phyloP scores from a whole-genome alignment of 2,329 filamentous ascomycete species.

The Ilyonectria sp. region DNA sequence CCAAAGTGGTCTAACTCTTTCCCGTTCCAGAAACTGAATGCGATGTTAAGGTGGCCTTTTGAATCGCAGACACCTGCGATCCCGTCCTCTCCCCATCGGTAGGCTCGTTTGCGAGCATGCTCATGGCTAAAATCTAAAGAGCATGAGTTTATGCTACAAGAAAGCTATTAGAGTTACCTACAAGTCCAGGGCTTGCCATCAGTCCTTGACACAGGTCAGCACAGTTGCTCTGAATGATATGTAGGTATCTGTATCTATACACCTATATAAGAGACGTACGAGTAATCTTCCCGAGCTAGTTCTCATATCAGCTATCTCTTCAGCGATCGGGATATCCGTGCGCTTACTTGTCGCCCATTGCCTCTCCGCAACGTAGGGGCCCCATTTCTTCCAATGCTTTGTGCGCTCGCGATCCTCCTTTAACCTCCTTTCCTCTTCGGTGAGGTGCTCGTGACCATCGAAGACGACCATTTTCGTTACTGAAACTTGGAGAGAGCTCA shows the following conservation, averaged over 20 bases:
- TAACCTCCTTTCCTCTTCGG: slow-evolving; percentile 90
- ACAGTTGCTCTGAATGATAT: neutral
- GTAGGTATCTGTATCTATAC: neutral
- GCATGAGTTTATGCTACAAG: slow-evolving; percentile 34
- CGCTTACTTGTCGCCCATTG: slow-evolving; percentile 92
- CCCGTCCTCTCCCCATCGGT: slow-evolving; percentile 96
- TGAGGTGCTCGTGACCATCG: slow-evolving; percentile 84
- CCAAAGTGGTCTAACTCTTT: slow-evolving; percentile 76
- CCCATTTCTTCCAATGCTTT: slow-evolving; percentile 99
- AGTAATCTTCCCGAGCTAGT: slow-evolving; percentile 88
- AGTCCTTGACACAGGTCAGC: slow-evolving; percentile 60
- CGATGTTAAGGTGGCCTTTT: slow-evolving; percentile 91
- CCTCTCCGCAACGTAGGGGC: slow-evolving; percentile 91
- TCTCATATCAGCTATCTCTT: neutral
- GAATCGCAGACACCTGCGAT: slow-evolving; percentile 95
- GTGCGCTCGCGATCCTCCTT: slow-evolving; percentile 85
- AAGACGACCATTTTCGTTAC: slow-evolving; percentile 85
- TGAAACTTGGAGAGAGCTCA: neutral
- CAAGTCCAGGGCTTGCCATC: slow-evolving; percentile 97
- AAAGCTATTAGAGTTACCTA: slow-evolving; percentile 55
- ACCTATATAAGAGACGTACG: neutral
- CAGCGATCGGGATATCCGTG: slow-evolving; percentile 38
- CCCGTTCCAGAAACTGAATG: slow-evolving; percentile 98
- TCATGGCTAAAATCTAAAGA: slow-evolving; percentile 90
- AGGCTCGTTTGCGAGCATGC: slow-evolving; percentile 88